A percentile compares a stretch with the other conserved stretches of the same genome.
Conservation (phyloP, 2,329 filamentous ascomycete species). For the Microsporum ferrugineum region DNA sequence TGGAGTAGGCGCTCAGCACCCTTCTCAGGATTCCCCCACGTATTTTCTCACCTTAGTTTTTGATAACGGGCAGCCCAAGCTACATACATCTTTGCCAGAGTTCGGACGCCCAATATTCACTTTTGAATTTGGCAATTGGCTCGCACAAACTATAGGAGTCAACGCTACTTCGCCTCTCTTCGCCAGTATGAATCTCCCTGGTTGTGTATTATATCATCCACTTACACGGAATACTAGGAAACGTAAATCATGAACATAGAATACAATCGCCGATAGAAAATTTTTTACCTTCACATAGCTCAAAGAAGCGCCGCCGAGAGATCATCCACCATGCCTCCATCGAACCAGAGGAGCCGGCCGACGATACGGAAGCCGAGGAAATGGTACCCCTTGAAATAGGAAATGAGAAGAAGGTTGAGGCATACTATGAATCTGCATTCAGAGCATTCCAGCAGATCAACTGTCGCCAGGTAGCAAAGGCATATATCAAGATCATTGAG, state of each 20-base stretch:
- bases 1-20: no score
- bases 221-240: neutral
- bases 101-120: constrained; percentile 8
- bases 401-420: constrained; percentile 26
- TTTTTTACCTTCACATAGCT: neutral
- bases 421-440: constrained; percentile 34
- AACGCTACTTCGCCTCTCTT: neutral
- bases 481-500: constrained; percentile 24
- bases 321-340: neutral
- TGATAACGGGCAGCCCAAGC: constrained; percentile 4
- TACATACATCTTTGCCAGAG: constrained; percentile 8
- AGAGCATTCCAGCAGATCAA: constrained; percentile 37
- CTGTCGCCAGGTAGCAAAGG: constrained; percentile 36
- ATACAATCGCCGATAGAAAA: neutral
- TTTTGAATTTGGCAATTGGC: constrained; percentile 6
- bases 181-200: neutral
- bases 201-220: neutral
- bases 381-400: constrained; percentile 25
- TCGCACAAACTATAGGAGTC: constrained; percentile 6
- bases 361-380: constrained; percentile 2
- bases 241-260: neutral
- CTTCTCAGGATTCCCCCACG: no score
- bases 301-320: neutral
- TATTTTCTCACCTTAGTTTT: no score
- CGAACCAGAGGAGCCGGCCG: neutral